These are phyloP conservation scores for Priceomyces melissophilus DNA, from an alignment of 805 yeast species.

Conservation along the genomic window DNA sequence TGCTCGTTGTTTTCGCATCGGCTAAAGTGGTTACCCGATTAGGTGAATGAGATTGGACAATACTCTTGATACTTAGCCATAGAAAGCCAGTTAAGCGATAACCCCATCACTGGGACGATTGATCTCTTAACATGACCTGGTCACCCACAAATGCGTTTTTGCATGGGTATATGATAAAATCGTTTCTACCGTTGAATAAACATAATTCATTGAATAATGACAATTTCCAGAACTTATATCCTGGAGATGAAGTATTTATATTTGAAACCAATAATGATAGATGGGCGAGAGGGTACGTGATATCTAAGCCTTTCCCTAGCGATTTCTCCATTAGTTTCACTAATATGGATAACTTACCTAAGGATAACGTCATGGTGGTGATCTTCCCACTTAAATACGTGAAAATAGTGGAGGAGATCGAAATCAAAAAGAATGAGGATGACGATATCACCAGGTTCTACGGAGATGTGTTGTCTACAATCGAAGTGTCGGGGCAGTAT, in stretches of 20 bases:
- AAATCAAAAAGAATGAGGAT: slow-evolving; percentile 28
- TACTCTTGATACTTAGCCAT: no score
- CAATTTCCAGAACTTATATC: slow-evolving; percentile 52
- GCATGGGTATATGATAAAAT: slow-evolving; percentile 35
- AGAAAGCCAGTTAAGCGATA: no score
- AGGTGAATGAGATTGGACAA: no score
- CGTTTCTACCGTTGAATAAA: slow-evolving; percentile 41
- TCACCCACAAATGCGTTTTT: slow-evolving; percentile 33
- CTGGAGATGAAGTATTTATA: slow-evolving; percentile 75
- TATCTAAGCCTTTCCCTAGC: slow-evolving; percentile 65
- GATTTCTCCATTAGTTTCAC: slow-evolving; percentile 62
- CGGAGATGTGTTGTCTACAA: slow-evolving; percentile 26
- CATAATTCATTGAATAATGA: slow-evolving; percentile 35
- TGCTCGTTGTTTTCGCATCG: no score
- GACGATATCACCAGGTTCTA: slow-evolving; percentile 26
- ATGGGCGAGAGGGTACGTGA: slow-evolving; percentile 80
- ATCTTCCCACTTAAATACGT: slow-evolving; percentile 61
- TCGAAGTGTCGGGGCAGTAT: slow-evolving; percentile 29
- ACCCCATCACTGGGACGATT: no score
- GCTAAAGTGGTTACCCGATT: no score
- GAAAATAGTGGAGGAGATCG: slow-evolving; percentile 40
- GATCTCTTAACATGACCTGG: slow-evolving; percentile 32
- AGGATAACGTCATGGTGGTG: slow-evolving; percentile 48
- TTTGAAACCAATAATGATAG: slow-evolving; percentile 59
- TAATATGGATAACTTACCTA: slow-evolving; percentile 62